Conservation (phyloP, 495 filamentous ascomycete species). For the Extremus antarcticus region DNA sequence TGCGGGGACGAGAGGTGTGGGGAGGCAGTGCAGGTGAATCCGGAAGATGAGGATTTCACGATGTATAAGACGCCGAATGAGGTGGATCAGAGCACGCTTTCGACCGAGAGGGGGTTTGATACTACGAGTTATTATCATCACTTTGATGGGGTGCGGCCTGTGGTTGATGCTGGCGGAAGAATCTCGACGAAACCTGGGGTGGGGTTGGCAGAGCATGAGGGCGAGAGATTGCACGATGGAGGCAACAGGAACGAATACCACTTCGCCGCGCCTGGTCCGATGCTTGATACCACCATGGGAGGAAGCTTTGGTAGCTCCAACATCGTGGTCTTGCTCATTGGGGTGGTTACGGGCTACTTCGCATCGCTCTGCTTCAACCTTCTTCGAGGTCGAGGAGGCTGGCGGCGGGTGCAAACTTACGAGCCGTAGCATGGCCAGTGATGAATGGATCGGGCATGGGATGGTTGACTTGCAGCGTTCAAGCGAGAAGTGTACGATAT, state of each 20-base stretch:
- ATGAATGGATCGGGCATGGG: too few species aligned
- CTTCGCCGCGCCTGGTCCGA: background rate
- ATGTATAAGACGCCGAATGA: background rate
- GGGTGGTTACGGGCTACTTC: background rate
- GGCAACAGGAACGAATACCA: background rate
- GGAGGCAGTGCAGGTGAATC: background rate
- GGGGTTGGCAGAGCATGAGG: too few species aligned
- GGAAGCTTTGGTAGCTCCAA: background rate
- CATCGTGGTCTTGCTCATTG: background rate
- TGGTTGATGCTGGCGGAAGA: too few species aligned
- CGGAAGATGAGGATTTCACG: conserved; percentile 1
- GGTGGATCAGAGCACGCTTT: background rate
- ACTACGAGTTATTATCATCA: conserved; percentile 14
- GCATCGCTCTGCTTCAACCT: background rate
- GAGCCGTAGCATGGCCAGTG: too few species aligned
- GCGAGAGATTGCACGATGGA: background rate
- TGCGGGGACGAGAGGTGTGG: conserved; percentile 20
- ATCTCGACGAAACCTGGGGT: too few species aligned
- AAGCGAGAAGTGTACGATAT: too few species aligned
- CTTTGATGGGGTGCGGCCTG: background rate
- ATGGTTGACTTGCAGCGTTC: background rate
- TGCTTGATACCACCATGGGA: background rate
- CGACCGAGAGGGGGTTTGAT: conserved; percentile 13
- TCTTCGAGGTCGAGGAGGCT: background rate
- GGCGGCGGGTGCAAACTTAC: background rate